These are phyloP conservation scores for Aspergillus candidus DNA, from an alignment of 2,329 filamentous ascomycete genomes.

Conservation along the genomic window DNA sequence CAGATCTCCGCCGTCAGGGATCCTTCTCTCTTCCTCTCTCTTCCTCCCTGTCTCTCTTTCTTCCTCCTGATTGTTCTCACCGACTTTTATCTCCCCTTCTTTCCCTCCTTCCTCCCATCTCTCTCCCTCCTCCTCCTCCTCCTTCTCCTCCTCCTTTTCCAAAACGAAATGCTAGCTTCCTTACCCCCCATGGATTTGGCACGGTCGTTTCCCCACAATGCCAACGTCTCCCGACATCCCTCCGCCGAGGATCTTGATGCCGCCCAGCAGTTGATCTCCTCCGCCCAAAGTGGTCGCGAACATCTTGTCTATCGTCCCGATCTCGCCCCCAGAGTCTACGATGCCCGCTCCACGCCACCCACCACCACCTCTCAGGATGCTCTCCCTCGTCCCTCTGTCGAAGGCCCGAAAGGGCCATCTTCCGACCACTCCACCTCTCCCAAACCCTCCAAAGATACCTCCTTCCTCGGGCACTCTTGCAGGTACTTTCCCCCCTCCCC, in stretches of 20 bases:
- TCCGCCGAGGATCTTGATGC: slow-evolving; percentile 44
- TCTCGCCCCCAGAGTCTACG: slow-evolving; percentile 10
- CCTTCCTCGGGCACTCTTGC: slow-evolving; percentile 38
- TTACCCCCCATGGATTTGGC: slow-evolving; percentile 33
- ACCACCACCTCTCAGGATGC: slow-evolving; percentile 12
- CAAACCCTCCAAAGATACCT: slow-evolving; percentile 32
- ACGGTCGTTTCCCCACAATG: slow-evolving; percentile 26
- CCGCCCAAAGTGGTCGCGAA: slow-evolving; percentile 40
- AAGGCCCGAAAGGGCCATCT: slow-evolving; percentile 10
- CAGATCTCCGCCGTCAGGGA: no score
- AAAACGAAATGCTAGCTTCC: slow-evolving; percentile 32
- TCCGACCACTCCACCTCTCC: slow-evolving; percentile 29
- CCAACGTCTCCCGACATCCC: slow-evolving; percentile 34
- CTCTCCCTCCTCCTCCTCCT: slow-evolving; percentile 11
- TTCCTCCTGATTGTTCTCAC: slow-evolving; percentile 1
- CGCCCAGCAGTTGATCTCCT: slow-evolving; percentile 44
- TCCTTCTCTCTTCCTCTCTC: background rate
- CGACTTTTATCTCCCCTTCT: slow-evolving; percentile 1
- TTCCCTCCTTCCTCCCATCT: slow-evolving; percentile 1
- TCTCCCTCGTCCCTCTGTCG: slow-evolving; percentile 13
- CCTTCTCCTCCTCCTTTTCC: slow-evolving; percentile 6
- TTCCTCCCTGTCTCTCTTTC: slow-evolving; percentile 3
- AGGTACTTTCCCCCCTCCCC: slow-evolving; percentile 24
- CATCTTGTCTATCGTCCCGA: slow-evolving; percentile 22
- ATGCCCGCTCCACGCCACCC: slow-evolving; percentile 8